A percentile compares a stretch with the other conserved stretches of the same genome.
phyloP scores from a whole-genome alignment of 331 rosid genomes.

The Telfairia occidentalis region DNA sequence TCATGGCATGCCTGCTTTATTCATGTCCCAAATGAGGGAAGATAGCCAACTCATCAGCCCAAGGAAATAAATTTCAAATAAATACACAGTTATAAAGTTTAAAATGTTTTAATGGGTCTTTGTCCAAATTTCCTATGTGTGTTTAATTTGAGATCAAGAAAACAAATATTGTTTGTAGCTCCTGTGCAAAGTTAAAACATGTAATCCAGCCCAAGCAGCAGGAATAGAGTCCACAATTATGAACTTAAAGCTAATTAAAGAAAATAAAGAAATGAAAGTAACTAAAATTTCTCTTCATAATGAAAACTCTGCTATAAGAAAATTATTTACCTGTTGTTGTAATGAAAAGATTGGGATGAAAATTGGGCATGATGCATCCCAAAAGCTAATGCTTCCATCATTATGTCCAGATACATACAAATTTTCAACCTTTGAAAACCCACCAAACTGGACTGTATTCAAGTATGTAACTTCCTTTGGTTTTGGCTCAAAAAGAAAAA shows the following conservation, averaged over 20 bases:
- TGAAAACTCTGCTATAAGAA: neutral
- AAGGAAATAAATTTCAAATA: neutral
- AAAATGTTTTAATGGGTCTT: neutral
- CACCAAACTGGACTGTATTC: constrained; percentile 39
- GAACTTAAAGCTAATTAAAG: neutral
- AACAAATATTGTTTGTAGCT: neutral
- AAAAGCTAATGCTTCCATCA: constrained; percentile 61
- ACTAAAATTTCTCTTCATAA: neutral
- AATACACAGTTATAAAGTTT: neutral
- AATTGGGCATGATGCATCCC: constrained; percentile 73
- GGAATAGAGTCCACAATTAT: neutral
- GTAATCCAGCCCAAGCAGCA: neutral
- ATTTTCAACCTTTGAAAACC: constrained; percentile 56
- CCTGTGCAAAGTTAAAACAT: neutral
- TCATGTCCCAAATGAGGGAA: neutral
- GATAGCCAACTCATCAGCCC: neutral
- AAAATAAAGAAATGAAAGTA: neutral
- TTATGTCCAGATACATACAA: constrained; percentile 79
- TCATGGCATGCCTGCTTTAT: neutral
- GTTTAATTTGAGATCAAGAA: neutral
- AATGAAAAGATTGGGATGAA: constrained; percentile 52
- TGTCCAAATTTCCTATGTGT: neutral
- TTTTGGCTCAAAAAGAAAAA: constrained; percentile 45
- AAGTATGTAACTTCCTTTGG: constrained; percentile 39
- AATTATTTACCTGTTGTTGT: constrained; percentile 62